These are phyloP conservation scores for Phytophthora tubulina DNA, from an alignment of 352 stramenopile species.

Conservation along the genomic window DNA sequence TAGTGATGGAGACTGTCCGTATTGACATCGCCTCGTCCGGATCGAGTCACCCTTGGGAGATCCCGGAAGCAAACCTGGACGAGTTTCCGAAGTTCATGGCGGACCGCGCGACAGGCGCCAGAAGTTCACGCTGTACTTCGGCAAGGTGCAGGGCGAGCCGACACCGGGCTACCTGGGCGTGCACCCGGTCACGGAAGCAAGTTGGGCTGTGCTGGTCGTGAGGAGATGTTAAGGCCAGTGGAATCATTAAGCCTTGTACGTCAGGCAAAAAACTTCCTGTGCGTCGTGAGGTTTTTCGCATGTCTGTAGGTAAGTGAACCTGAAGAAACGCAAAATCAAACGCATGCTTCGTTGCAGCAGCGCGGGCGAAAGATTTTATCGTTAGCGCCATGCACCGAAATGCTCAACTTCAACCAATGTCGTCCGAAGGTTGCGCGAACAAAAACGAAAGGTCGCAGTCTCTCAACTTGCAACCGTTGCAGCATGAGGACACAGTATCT, in stretches of 20 bases:
- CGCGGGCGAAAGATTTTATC: no score
- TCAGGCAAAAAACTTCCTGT: no score
- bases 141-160: slow-evolving; percentile 54
- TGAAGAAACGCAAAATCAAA: no score
- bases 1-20: slow-evolving; percentile 38
- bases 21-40: slow-evolving; percentile 45
- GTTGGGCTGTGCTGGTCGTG: no score
- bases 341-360: no score
- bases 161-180: slow-evolving; percentile 51
- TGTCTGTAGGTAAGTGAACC: no score
- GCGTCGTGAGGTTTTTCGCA: no score
- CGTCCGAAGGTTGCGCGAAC: slow-evolving; percentile 11
- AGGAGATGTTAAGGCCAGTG: no score
- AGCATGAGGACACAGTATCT: slow-evolving; percentile 26
- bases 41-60: slow-evolving; percentile 36
- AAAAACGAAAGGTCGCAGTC: slow-evolving; percentile 34
- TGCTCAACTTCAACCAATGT: slow-evolving; percentile 9
- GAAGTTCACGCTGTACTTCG: slow-evolving; percentile 64
- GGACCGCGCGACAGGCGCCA: slow-evolving; percentile 47
- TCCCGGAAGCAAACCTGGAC: slow-evolving; percentile 38
- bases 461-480: neutral
- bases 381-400: neutral
- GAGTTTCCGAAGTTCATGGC: slow-evolving; percentile 59
- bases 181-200: slow-evolving; percentile 30
- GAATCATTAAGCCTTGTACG: no score